Evolutionary conservation across 768 basidiomycete genomes (phyloP).

Genomic region (Punctularia strigosozonata): DNA sequence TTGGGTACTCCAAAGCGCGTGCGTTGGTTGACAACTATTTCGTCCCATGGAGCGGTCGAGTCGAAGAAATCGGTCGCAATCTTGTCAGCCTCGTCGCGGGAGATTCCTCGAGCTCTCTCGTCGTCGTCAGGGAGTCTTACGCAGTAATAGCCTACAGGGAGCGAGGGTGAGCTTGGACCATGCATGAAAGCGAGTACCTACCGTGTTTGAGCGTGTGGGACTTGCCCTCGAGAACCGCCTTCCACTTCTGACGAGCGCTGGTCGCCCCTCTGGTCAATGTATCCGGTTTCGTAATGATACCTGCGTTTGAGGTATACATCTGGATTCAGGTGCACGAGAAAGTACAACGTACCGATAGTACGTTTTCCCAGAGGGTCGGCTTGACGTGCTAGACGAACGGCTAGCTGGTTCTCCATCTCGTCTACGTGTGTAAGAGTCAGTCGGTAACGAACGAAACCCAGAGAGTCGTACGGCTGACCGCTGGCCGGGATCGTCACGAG

Average conservation of each 20-base stretch:
- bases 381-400: conserved; percentile 38
- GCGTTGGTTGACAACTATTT: conserved; percentile 28
- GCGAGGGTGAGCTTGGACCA: too few relatives aligned
- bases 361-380: conserved; percentile 43
- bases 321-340: too few relatives aligned
- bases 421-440: conserved; percentile 29
- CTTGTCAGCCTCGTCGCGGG: conserved; percentile 24
- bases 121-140: conserved; percentile 53
- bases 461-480: too few relatives aligned
- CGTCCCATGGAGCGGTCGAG: conserved; percentile 40
- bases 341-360: conserved; percentile 41
- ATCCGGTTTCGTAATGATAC: conserved; percentile 65
- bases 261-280: conserved; percentile 30
- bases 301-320: conserved; percentile 26
- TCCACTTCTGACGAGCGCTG: conserved; percentile 31
- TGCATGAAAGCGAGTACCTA: too few relatives aligned
- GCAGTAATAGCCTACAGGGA: too few relatives aligned
- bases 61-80: conserved; percentile 35
- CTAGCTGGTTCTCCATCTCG: conserved; percentile 56
- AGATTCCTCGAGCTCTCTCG: conserved; percentile 28
- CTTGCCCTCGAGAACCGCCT: conserved; percentile 35
- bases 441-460: not conserved
- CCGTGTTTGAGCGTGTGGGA: conserved; percentile 37
- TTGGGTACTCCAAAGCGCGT: conserved; percentile 43
- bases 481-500: conserved; percentile 57